Conservation (phyloP, 2,329 filamentous ascomycete species). For the Alternaria viburni region DNA sequence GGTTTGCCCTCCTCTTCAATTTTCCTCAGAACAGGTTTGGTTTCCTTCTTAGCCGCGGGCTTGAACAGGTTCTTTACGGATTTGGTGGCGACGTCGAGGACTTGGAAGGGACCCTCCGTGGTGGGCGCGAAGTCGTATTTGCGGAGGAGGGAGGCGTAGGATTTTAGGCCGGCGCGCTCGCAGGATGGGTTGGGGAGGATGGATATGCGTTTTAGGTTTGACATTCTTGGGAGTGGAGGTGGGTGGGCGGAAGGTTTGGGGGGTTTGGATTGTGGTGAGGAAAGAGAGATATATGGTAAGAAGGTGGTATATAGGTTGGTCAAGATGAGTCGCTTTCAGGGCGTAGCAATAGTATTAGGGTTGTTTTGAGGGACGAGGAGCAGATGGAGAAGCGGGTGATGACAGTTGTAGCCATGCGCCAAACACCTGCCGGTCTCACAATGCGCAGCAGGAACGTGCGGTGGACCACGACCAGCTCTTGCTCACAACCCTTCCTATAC, state of each 20-base stretch:
- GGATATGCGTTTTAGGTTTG: conserved; percentile 30
- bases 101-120: conserved; percentile 21
- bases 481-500: background rate
- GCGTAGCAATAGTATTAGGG: background rate
- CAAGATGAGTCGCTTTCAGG: background rate
- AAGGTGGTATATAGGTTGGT: background rate
- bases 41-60: conserved; percentile 1
- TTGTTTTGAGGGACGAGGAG: background rate
- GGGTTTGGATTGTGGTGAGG: too few species aligned
- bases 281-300: background rate
- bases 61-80: conserved; percentile 20
- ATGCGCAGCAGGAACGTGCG: background rate
- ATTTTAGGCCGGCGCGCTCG: conserved; percentile 60
- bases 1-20: conserved; percentile 37
- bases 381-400: background rate
- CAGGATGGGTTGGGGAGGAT: conserved; percentile 32
- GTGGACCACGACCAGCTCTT: background rate
- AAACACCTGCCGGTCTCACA: background rate
- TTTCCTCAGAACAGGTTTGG: background rate
- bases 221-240: conserved; percentile 1
- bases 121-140: conserved; percentile 52
- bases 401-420: background rate
- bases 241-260: background rate
- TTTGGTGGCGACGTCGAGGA: conserved; percentile 14
- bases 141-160: conserved; percentile 66